phyloP scores from a whole-genome alignment of 2,329 filamentous ascomycete species.

The Venturia effusa region DNA sequence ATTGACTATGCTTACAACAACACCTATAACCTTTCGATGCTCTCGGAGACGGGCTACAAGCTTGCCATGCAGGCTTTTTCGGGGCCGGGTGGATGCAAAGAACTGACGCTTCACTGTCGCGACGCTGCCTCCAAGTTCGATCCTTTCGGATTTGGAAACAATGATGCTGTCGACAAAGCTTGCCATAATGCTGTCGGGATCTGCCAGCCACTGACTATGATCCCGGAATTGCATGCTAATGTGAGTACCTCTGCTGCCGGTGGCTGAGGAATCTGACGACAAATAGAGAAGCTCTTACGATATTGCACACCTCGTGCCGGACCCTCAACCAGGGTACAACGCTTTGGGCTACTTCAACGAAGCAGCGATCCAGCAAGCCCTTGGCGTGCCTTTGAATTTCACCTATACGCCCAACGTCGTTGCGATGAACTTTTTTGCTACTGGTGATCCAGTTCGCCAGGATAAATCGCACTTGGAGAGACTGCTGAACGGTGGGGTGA shows the following conservation, averaged over 20 bases:
- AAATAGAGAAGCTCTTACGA: constrained; percentile 38
- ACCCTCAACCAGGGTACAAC: constrained; percentile 28
- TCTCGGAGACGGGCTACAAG: constrained; percentile 38
- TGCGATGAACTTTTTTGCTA: no score
- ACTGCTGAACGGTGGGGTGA: constrained; percentile 44
- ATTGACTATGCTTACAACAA: constrained; percentile 45
- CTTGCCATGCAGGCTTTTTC: constrained; percentile 25
- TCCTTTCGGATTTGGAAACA: constrained; percentile 33
- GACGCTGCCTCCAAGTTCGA: constrained; percentile 38
- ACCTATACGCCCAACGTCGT: constrained; percentile 20
- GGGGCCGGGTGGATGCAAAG: constrained; percentile 40
- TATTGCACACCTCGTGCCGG: constrained; percentile 33
- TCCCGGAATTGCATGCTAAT: constrained; percentile 27
- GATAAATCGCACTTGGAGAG: constrained; percentile 31
- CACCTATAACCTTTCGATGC: constrained; percentile 44
- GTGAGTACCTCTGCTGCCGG: constrained; percentile 27
- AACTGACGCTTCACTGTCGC: constrained; percentile 42
- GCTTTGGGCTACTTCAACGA: constrained; percentile 47
- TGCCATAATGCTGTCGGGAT: constrained; percentile 38
- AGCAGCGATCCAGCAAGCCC: constrained; percentile 42
- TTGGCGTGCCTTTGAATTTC: constrained; percentile 52
- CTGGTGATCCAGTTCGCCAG: no score
- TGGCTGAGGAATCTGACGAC: not conserved
- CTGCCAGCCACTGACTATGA: constrained; percentile 17
- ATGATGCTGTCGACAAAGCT: constrained; percentile 25